Evolutionary conservation across 164 flowering plant species (phyloP).

Genomic region (Magnolia officinalis): DNA sequence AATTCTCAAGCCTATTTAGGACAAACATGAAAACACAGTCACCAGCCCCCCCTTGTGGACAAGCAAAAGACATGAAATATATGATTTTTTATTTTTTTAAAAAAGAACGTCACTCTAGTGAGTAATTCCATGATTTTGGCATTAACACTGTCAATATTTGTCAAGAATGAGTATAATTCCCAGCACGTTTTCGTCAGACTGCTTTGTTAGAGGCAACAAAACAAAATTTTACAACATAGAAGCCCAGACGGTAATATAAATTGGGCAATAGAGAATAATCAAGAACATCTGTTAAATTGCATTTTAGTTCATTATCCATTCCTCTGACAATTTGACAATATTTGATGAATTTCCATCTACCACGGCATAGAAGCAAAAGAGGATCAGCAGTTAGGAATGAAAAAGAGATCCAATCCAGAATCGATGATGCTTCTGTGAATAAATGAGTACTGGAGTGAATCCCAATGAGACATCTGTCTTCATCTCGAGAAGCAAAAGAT

Average conservation of each 20-base stretch:
- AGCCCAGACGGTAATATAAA: background rate
- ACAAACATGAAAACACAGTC: slow-evolving; percentile 15
- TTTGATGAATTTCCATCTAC: background rate
- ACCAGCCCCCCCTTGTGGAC: background rate
- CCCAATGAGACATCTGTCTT: background rate
- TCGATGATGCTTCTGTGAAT: background rate
- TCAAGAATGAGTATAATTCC: background rate
- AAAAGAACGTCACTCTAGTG: background rate
- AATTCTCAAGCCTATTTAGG: slow-evolving; percentile 39
- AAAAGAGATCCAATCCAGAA: background rate
- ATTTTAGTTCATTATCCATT: no score
- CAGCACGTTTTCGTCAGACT: background rate
- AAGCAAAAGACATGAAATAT: background rate
- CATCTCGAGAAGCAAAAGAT: background rate
- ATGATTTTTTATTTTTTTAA: background rate
- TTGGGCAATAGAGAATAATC: background rate
- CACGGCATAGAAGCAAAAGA: background rate
- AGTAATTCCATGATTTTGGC: background rate
- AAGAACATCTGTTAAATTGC: background rate
- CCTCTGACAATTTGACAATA: background rate
- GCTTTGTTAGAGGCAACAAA: background rate
- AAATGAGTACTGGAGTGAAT: background rate
- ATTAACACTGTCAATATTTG: background rate
- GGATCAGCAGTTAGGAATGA: no score
- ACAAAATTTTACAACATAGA: background rate